Conservation (phyloP, 345 rosid genomes). For the Barbarea vulgaris region DNA sequence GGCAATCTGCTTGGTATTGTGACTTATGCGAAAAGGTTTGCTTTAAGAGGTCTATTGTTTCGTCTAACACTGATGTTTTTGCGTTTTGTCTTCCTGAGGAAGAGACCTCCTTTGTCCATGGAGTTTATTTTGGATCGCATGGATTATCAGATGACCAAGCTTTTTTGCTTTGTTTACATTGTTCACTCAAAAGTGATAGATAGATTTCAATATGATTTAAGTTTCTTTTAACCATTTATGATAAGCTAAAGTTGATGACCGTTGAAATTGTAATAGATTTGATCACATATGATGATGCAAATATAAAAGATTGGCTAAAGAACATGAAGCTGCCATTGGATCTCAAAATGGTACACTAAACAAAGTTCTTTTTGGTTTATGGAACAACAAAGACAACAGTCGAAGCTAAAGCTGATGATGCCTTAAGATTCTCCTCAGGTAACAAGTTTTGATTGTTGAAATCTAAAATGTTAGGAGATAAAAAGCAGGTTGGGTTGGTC, state of each 20-base stretch:
- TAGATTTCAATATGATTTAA: neutral
- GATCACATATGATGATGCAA: conserved; percentile 8
- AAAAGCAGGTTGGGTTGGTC: conserved; percentile 27
- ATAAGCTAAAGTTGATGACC: neutral
- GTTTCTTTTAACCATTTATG: neutral
- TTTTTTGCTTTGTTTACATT: neutral
- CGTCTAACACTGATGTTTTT: neutral
- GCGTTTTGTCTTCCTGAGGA: conserved; percentile 1
- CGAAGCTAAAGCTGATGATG: conserved; percentile 22
- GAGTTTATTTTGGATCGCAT: neutral
- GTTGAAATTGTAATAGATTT: neutral
- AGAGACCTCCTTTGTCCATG: neutral
- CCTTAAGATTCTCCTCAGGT: conserved; percentile 21
- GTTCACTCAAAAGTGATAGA: neutral
- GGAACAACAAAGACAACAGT: conserved; percentile 21
- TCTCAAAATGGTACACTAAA: conserved; percentile 1
- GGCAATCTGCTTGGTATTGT: neutral
- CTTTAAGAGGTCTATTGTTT: neutral
- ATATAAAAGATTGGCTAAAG: neutral
- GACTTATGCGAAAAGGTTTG: neutral
- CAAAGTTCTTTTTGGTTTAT: conserved; percentile 21
- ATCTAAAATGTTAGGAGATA: conserved; percentile 29
- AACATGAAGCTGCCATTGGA: conserved; percentile 6
- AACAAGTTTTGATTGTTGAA: conserved; percentile 29
- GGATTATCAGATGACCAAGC: neutral